Conservation (phyloP, 179 eudicot genomes). For the Beta corolliflora region DNA sequence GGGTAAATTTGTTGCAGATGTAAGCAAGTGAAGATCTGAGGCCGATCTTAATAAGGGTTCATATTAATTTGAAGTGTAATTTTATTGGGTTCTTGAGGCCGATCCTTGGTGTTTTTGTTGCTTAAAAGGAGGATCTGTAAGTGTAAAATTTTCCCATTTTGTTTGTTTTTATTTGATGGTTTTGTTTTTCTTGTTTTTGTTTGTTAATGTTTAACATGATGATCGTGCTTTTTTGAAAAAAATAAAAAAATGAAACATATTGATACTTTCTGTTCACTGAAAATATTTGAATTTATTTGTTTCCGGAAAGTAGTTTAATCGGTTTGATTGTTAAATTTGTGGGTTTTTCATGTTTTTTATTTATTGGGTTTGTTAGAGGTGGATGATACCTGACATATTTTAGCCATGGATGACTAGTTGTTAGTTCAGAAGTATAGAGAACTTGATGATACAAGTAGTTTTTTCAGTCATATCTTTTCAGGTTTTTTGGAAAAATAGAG, state of each 20-base stretch:
- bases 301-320: neutral
- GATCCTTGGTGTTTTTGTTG: conserved; percentile 44
- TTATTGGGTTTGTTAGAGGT: conserved; percentile 4
- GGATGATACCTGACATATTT: neutral
- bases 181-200: conserved; percentile 2
- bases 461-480: conserved; percentile 15
- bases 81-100: conserved; percentile 23
- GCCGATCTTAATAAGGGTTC: conserved; percentile 38
- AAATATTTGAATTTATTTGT: conserved; percentile 3
- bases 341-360: neutral
- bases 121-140: conserved; percentile 48
- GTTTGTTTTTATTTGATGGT: conserved; percentile 10
- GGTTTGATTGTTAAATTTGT: neutral
- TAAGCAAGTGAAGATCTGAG: conserved; percentile 46
- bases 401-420: conserved; percentile 25
- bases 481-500: neutral
- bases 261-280: neutral
- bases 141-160: conserved; percentile 10
- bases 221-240: conserved; percentile 2
- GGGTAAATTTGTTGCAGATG: conserved; percentile 4
- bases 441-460: conserved; percentile 20
- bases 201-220: conserved; percentile 16
- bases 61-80: neutral
- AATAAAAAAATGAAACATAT: no score
- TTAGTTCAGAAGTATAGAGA: conserved; percentile 8